These are phyloP conservation scores for Trichomonas vaginalis DNA, from an alignment of 208 protist species.

Conservation along the genomic window DNA sequence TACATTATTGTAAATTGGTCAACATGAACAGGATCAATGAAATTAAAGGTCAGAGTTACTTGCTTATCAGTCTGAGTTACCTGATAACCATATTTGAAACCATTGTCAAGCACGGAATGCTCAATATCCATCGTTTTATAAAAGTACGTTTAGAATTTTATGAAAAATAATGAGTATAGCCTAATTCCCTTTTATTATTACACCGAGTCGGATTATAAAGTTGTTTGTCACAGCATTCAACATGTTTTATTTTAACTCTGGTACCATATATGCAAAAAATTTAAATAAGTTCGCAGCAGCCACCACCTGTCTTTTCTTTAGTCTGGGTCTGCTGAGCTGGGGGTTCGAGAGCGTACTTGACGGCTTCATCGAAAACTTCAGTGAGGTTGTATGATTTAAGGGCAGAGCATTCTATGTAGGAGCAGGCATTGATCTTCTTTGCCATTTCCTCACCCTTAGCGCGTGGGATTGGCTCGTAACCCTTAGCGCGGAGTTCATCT, in stretches of 20 bases:
- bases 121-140: not conserved
- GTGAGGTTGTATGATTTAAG: not conserved
- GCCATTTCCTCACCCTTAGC: not conserved
- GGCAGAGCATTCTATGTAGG: not conserved
- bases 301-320: not conserved
- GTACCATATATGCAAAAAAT: not conserved
- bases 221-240: not conserved
- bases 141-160: not conserved
- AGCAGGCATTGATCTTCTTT: not conserved
- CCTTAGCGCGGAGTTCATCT: not conserved
- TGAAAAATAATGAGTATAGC: not conserved
- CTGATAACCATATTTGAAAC: not conserved
- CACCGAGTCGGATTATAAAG: not conserved
- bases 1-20: not conserved
- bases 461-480: not conserved
- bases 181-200: not conserved
- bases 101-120: not conserved
- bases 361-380: not conserved
- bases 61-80: not conserved
- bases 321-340: not conserved
- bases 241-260: not conserved
- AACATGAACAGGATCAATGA: not conserved
- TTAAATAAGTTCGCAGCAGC: not conserved
- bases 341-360: not conserved
- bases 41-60: not conserved